These are phyloP conservation scores for Beauveria scarabaeidicola DNA, from an alignment of 2,329 filamentous ascomycete species.

Conservation along the genomic window DNA sequence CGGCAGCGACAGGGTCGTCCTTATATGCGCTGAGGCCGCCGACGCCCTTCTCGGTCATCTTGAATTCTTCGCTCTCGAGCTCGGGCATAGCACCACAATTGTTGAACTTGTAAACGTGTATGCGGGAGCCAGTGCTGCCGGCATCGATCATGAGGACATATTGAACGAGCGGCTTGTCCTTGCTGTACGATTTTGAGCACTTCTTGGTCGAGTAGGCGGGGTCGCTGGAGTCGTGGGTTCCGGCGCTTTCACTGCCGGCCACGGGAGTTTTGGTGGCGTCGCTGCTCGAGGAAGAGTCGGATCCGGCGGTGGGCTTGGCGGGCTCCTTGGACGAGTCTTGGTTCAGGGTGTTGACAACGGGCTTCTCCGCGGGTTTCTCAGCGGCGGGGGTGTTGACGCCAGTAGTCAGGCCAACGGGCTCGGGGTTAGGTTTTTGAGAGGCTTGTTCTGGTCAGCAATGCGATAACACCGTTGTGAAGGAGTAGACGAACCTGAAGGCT, in stretches of 20 bases:
- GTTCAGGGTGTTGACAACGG: background rate
- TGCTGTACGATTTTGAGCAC: constrained; percentile 76
- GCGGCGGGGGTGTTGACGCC: constrained; percentile 7
- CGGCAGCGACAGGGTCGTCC: constrained; percentile 77
- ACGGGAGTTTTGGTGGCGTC: constrained; percentile 5
- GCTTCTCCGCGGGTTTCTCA: constrained; percentile 5
- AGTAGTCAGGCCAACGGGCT: constrained; percentile 9
- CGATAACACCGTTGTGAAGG: background rate
- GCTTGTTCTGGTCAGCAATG: background rate
- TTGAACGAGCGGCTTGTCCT: constrained; percentile 88
- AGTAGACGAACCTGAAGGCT: background rate
- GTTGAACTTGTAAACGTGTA: constrained; percentile 96
- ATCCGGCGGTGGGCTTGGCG: constrained; percentile 6
- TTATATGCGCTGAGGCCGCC: constrained; percentile 84
- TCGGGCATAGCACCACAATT: constrained; percentile 63
- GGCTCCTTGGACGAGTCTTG: background rate
- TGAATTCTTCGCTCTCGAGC: constrained; percentile 84
- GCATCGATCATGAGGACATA: constrained; percentile 99
- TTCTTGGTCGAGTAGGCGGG: constrained; percentile 58
- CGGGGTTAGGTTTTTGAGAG: constrained; percentile 6
- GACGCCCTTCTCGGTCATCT: constrained; percentile 81
- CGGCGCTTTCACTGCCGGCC: constrained; percentile 36
- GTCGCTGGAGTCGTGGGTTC: constrained; percentile 38
- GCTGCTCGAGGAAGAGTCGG: background rate
- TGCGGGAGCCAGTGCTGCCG: constrained; percentile 92